Evolutionary conservation across 78 protist genomes (phyloP).

Genomic region (Isochrysis galbana): DNA sequence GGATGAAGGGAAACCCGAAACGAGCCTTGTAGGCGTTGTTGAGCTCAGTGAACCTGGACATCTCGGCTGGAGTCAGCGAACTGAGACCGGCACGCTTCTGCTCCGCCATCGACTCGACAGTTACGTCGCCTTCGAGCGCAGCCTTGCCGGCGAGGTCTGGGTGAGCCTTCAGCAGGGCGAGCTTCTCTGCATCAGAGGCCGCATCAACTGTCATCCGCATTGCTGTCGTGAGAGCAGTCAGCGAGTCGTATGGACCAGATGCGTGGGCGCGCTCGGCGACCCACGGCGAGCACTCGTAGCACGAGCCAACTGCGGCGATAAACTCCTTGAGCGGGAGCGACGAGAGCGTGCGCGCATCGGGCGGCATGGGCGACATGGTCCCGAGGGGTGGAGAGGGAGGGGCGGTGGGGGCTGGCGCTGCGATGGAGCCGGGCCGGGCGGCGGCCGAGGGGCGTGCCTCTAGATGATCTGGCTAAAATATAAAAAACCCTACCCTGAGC

Average conservation of each 20-base stretch:
- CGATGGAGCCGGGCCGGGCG: no score
- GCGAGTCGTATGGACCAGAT: neutral
- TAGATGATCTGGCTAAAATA: no score
- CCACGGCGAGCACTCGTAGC: constrained; percentile 16
- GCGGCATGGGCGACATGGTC: no score
- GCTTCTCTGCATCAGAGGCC: neutral
- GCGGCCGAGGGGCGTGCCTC: no score
- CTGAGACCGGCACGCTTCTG: neutral
- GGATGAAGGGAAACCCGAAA: constrained; percentile 26
- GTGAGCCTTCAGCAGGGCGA: neutral
- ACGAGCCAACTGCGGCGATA: neutral
- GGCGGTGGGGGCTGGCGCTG: no score
- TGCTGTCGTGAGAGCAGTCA: neutral
- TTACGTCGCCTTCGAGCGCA: neutral
- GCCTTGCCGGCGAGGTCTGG: constrained; percentile 28
- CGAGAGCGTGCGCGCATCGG: no score
- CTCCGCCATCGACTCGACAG: neutral
- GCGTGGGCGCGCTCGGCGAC: neutral
- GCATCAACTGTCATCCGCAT: neutral
- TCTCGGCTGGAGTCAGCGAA: neutral
- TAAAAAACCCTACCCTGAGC: no score
- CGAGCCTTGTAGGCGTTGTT: neutral
- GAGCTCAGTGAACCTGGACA: neutral
- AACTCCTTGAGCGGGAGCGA: no score
- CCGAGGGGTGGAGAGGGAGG: no score